A percentile compares a stretch with the other conserved stretches of the same genome.
Conservation (phyloP, 2,329 filamentous ascomycete species). For the Penicillium sp. region DNA sequence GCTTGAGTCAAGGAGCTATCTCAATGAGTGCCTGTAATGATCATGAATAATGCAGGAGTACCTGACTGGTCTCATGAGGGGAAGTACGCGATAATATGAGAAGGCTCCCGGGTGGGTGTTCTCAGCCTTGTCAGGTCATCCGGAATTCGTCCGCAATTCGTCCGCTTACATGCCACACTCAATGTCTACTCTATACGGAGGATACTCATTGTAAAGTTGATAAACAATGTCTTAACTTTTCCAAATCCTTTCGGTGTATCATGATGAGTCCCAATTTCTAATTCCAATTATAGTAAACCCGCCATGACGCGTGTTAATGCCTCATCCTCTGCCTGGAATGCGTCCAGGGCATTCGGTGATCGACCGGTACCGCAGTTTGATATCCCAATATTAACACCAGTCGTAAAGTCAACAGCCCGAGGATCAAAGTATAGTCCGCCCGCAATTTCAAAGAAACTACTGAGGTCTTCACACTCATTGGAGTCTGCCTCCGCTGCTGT, state of each 20-base stretch:
- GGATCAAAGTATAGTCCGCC: conserved; percentile 46
- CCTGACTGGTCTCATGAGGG: too few relatives aligned
- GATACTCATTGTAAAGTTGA: too few relatives aligned
- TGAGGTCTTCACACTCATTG: conserved; percentile 51
- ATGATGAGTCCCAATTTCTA: background rate
- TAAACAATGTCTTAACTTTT: too few relatives aligned
- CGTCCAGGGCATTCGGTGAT: conserved; percentile 19
- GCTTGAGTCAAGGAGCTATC: too few relatives aligned
- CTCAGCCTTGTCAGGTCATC: too few relatives aligned
- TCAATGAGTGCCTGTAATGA: too few relatives aligned
- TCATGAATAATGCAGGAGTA: too few relatives aligned
- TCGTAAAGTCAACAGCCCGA: conserved; percentile 4
- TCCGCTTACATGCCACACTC: too few relatives aligned
- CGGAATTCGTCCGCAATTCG: too few relatives aligned
- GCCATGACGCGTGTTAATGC: conserved; percentile 37
- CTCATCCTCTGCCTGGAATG: conserved; percentile 38
- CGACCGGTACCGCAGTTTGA: conserved; percentile 2
- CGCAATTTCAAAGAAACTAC: conserved; percentile 61
- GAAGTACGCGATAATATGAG: too few relatives aligned
- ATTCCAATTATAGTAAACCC: conserved; percentile 28
- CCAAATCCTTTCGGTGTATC: background rate
- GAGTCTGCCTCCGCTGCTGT: conserved; percentile 9
- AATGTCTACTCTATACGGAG: too few relatives aligned
- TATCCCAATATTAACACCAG: conserved; percentile 8
- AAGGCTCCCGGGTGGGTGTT: too few relatives aligned